Evolutionary conservation across 140 eudicot genomes (phyloP), one percentile per base, ranked within the genome.

Genomic region (Cichorium intybus): DNA sequence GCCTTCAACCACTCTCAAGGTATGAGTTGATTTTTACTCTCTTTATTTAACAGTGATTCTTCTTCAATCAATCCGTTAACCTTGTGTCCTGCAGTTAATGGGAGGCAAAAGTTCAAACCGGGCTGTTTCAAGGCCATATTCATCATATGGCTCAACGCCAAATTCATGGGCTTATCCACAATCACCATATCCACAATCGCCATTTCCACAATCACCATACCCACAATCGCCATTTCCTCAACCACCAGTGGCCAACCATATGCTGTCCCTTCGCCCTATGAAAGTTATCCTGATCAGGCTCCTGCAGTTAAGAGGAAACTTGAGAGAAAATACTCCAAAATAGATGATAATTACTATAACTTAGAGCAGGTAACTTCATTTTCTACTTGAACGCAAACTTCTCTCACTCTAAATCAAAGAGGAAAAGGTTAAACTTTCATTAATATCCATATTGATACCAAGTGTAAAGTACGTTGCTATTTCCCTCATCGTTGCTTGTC

Each of bases 301-400:
- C 80, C 84, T 11, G 68, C 73, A 46, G 60, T 74, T 43, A 82
- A 69, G 73, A 78, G 39, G 80, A 75, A 49, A 63, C 79, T 87
- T 39, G 97, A 87, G 80, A 85, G 91, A 72, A 91, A 91, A 74
- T 91, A 21, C 67, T 87, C 97, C 10, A 78, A 47, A 75, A 91
- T 91, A 75, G 91, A 83, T 64, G 97, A 91, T 71, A 67, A 87
- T 58, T 91, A 87, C 79, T 70, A 52, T 79, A 82, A 71, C 77
- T 59, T 91, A 70, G 89, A 87, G 65, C 88, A 91, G 97, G 97
- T 91, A 69, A 41, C 53, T 45, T 43, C 11, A 35, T 48, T 59
- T 6, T 48, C 37, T 48, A 28, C 28, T 12, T 48, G 12, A 28
- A 49, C 47, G 4, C n/a, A 12, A 29, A 49, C 49, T 28, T 18